Percentiles rank a stretch among this genome's conserved stretches.
phyloP scores from a whole-genome alignment of 768 basidiomycete genomes.

The Termitomyces sp. region DNA sequence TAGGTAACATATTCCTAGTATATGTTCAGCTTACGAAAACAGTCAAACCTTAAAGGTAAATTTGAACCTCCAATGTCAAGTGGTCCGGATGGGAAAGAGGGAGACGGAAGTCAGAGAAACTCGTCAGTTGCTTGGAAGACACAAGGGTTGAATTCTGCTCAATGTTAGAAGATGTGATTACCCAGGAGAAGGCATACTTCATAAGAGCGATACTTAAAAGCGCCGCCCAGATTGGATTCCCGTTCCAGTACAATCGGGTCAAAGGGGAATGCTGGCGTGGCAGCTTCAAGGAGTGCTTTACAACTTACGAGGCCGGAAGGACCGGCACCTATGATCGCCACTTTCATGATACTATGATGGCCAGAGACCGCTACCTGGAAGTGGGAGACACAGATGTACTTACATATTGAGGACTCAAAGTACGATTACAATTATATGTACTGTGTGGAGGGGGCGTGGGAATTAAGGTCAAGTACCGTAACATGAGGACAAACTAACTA shows the following conservation, averaged over 20 bases:
- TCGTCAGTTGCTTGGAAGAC: slow-evolving; percentile 55
- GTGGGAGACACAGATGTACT: too few relatives aligned
- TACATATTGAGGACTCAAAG: too few relatives aligned
- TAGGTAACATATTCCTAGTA: slow-evolving; percentile 45
- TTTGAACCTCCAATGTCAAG: slow-evolving; percentile 32
- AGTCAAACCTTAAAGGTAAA: not conserved
- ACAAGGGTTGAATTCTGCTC: slow-evolving; percentile 43
- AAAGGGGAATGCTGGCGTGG: slow-evolving; percentile 32
- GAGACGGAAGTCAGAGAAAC: slow-evolving; percentile 55
- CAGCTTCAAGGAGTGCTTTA: slow-evolving; percentile 41
- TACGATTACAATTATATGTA: too few relatives aligned
- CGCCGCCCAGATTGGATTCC: slow-evolving; percentile 46
- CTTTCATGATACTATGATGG: slow-evolving; percentile 17
- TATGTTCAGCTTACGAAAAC: not conserved
- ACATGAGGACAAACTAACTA: too few relatives aligned
- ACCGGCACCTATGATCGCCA: slow-evolving; percentile 39
- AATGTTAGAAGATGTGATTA: not conserved
- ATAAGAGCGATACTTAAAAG: slow-evolving; percentile 45
- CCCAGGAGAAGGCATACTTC: slow-evolving; percentile 22
- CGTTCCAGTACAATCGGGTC: slow-evolving; percentile 45
- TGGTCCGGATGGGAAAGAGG: slow-evolving; percentile 43
- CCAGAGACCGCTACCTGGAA: too few relatives aligned
- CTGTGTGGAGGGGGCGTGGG: too few relatives aligned
- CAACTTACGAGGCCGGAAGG: slow-evolving; percentile 44
- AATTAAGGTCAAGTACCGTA: too few relatives aligned